Conservation (phyloP, 164 flowering plant species). For the Macadamia tetraphylla region DNA sequence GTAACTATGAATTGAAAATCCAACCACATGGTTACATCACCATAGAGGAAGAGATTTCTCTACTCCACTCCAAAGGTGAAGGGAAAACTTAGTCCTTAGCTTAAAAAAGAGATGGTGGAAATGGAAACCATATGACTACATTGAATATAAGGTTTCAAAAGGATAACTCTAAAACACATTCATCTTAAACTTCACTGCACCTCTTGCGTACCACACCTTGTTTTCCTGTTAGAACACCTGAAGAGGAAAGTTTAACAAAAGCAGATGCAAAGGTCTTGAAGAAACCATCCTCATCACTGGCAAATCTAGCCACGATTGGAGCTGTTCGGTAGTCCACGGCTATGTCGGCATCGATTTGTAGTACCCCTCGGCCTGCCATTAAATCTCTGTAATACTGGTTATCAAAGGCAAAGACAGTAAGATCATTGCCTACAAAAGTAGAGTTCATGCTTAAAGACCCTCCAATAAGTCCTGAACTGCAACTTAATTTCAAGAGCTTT, state of each 20-base stretch:
- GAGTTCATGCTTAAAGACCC: conserved; percentile 16
- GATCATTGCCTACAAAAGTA: conserved; percentile 37
- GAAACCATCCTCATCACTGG: conserved; percentile 25
- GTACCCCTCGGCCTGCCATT: conserved; percentile 32
- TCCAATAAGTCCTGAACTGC: conserved; percentile 14
- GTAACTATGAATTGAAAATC: no score
- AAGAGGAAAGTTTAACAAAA: conserved; percentile 41
- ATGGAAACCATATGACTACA: no score
- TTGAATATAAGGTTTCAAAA: no score
- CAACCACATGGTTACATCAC: no score
- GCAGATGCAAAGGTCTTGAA: conserved; percentile 42
- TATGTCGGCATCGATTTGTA: conserved; percentile 39
- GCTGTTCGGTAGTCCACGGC: conserved; percentile 35
- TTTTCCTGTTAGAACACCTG: conserved; percentile 39
- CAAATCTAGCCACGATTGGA: conserved; percentile 25
- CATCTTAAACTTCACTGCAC: conserved; percentile 24
- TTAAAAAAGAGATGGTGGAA: no score
- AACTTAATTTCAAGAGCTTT: conserved; percentile 17
- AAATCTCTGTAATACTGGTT: conserved; percentile 35
- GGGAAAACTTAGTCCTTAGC: no score
- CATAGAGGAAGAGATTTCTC: no score
- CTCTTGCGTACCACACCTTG: conserved; percentile 35
- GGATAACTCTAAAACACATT: background rate
- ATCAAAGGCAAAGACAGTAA: conserved; percentile 35
- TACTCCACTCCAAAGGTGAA: no score